phyloP scores from a whole-genome alignment of 371 early-diverging fungal species.

The Encephalitozoon intestinalis region DNA sequence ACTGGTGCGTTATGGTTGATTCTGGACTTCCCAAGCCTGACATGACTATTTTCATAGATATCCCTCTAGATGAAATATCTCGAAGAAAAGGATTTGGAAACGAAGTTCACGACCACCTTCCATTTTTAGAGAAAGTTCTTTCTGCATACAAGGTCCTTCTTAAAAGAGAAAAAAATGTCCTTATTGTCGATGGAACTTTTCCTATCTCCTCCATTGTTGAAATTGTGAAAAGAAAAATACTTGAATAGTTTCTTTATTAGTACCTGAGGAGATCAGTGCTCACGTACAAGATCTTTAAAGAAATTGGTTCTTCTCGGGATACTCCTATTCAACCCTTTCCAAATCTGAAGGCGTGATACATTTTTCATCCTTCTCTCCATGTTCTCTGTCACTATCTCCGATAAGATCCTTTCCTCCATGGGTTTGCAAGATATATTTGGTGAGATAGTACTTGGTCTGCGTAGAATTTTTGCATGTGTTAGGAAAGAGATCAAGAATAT shows the following conservation, averaged over 20 bases:
- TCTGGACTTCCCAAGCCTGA: slow-evolving; percentile 76
- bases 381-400: neutral
- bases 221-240: neutral
- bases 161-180: slow-evolving; percentile 14
- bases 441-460: neutral
- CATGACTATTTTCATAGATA: slow-evolving; percentile 76
- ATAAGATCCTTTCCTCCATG: neutral
- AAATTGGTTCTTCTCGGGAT: neutral
- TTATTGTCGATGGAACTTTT: slow-evolving; percentile 19
- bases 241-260: neutral
- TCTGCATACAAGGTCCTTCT: slow-evolving; percentile 36
- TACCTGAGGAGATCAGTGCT: neutral
- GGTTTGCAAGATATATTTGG: neutral
- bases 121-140: slow-evolving; percentile 71
- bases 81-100: slow-evolving; percentile 77
- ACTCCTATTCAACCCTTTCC: neutral
- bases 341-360: neutral
- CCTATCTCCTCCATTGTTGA: slow-evolving; percentile 14
- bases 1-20: slow-evolving; percentile 81
- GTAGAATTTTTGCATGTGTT: neutral
- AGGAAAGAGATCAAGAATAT: neutral
- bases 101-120: slow-evolving; percentile 80
- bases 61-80: slow-evolving; percentile 68
- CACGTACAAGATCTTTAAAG: neutral
- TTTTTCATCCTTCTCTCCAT: neutral